Evolutionary conservation across 495 filamentous ascomycete species (phyloP).

Genomic region (Aspergillus kassunensis): DNA sequence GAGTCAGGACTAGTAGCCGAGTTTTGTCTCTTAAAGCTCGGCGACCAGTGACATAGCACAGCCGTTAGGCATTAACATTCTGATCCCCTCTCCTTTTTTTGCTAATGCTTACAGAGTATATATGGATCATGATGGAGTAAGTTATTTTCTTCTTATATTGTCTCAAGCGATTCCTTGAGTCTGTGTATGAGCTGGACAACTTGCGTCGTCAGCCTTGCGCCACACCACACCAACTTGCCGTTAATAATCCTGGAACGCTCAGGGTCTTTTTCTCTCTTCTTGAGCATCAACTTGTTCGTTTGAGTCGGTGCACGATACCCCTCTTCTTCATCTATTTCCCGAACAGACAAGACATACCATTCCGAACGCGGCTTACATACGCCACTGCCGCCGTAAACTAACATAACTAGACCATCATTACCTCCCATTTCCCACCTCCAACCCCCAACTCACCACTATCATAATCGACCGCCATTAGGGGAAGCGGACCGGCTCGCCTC

Average conservation of each 20-base stretch:
- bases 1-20: no score
- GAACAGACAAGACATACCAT: neutral
- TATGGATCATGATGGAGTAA: no score
- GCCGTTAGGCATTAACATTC: constrained; percentile 11
- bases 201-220: constrained; percentile 15
- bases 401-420: neutral
- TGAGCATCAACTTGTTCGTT: neutral
- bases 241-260: neutral
- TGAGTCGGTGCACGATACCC: constrained; percentile 1
- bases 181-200: constrained; percentile 3
- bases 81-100: neutral
- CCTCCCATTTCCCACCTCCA: neutral
- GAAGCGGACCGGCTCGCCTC: constrained; percentile 13
- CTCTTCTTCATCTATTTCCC: neutral
- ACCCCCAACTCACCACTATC: constrained; percentile 1
- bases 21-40: no score
- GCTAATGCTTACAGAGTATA: no score
- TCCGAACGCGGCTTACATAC: constrained; percentile 20
- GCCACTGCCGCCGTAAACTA: constrained; percentile 10
- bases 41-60: no score
- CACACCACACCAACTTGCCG: constrained; percentile 8
- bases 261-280: constrained; percentile 6
- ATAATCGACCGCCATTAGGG: constrained; percentile 7
- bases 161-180: no score
- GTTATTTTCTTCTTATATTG: no score